Evolutionary conservation across 345 rosid species (phyloP).

Genomic region (Rhizophora apiculata): DNA sequence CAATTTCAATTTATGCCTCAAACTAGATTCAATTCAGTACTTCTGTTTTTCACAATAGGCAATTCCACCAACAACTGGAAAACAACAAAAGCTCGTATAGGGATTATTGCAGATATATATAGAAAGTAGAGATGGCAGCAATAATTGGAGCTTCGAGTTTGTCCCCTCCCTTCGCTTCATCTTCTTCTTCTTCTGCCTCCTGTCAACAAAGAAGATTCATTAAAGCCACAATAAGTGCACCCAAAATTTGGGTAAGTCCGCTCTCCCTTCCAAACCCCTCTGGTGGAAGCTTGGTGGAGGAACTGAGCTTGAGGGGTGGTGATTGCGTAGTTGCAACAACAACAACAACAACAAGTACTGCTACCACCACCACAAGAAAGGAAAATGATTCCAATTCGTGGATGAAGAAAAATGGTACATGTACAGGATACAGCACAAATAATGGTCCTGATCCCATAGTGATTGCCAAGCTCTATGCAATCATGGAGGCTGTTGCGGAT

Average conservation of each 20-base stretch:
- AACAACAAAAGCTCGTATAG: neutral
- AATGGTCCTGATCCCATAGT: constrained; percentile 18
- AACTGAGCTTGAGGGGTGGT: constrained; percentile 8
- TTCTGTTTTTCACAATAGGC: neutral
- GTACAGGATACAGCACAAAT: neutral
- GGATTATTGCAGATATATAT: too few species aligned
- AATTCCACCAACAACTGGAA: neutral
- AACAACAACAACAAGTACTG: neutral
- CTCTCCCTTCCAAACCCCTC: constrained; percentile 25
- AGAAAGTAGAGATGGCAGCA: constrained; percentile 18
- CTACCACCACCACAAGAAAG: neutral
- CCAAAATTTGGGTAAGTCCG: constrained; percentile 11
- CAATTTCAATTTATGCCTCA: neutral
- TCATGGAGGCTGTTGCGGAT: constrained; percentile 47
- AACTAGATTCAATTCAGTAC: neutral
- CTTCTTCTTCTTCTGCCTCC: neutral
- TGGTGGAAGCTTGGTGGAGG: constrained; percentile 13
- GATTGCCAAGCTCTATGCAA: constrained; percentile 30
- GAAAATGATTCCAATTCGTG: constrained; percentile 6
- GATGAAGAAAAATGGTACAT: neutral
- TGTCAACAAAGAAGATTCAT: neutral
- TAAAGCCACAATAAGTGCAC: constrained; percentile 15
- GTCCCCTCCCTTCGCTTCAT: constrained; percentile 6
- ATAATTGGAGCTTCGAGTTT: constrained; percentile 20
- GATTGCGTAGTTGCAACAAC: constrained; percentile 1